These are phyloP conservation scores for Xylaria sp. DNA, from an alignment of 2,329 filamentous ascomycete genomes.

Conservation along the genomic window DNA sequence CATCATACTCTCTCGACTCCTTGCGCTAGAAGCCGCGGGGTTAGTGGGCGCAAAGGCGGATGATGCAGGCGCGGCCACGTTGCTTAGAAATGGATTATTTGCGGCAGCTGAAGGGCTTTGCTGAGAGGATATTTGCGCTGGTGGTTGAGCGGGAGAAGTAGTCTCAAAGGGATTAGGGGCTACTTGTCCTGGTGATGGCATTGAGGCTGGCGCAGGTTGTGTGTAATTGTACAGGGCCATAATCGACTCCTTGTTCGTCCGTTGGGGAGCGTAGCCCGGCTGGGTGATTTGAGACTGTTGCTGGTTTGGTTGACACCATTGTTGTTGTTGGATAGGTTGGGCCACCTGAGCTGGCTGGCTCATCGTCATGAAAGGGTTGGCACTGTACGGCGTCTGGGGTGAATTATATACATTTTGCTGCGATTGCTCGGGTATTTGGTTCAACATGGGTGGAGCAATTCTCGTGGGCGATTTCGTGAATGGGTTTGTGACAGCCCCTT, in stretches of 20 bases:
- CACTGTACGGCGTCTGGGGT: slow-evolving; percentile 45
- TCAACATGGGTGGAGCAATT: slow-evolving; percentile 48
- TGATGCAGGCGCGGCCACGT: slow-evolving; percentile 39
- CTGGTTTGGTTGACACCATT: slow-evolving; percentile 36
- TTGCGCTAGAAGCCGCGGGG: slow-evolving; percentile 52
- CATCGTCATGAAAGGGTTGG: slow-evolving; percentile 52
- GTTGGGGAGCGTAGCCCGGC: slow-evolving; percentile 56
- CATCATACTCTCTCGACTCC: slow-evolving; percentile 78
- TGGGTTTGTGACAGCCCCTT: slow-evolving; percentile 45
- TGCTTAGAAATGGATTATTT: slow-evolving; percentile 69
- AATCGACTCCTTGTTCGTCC: slow-evolving; percentile 78
- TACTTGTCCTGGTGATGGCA: slow-evolving; percentile 47
- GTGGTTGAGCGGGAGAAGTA: slow-evolving; percentile 43
- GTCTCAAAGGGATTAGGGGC: slow-evolving; percentile 43
- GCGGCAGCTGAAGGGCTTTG: slow-evolving; percentile 54
- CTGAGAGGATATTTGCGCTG: slow-evolving; percentile 43
- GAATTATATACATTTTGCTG: slow-evolving; percentile 52
- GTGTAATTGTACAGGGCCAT: slow-evolving; percentile 78
- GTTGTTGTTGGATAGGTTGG: slow-evolving; percentile 42
- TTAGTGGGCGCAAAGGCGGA: slow-evolving; percentile 44
- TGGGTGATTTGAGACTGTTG: slow-evolving; percentile 46
- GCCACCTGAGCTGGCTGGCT: slow-evolving; percentile 46
- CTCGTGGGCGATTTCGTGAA: slow-evolving; percentile 50
- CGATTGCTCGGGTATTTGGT: slow-evolving; percentile 52
- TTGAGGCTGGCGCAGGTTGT: slow-evolving; percentile 57